Base-by-base conservation (phyloP, 129 eudicot genomes). In the Rutidosis leptorrhynchoides region DNA sequence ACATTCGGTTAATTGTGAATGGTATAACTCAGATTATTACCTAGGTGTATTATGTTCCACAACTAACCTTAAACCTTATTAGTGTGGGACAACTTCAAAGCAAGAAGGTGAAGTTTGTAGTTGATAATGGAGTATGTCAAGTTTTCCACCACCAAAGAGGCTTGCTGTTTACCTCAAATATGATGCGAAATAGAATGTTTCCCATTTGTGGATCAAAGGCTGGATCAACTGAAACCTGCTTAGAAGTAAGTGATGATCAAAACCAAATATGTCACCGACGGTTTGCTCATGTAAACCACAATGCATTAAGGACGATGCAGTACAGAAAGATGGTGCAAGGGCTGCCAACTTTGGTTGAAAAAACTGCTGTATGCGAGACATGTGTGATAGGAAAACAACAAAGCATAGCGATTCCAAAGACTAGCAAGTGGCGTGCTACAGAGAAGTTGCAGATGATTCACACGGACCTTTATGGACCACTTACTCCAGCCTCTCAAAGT, bases 391-490 rank as follows among this genome's bases (percentile, higher is more conserved):
- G 70, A 1, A 65, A 65, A 21, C 53, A 62, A 62, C n/a, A 56
- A 2, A 17, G 25, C 33, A 9, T 5, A 7, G 7, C 19, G 1
- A 56, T 56, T 11, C 62, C 62, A 56, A 25, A 25, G 62, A 56
- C 24, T 12, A 19, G 17, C 2, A 25, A 20, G 7, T 53, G 27
- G 27, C 21, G 58, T 14, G 7, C 58, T 0, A 20, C 58, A 6
- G 0, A 21, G 2, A 53, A 14, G 14, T 53, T 53, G 7, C 28
- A 58, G 23, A 42, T 28, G 6, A 23, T 58, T 1, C 43, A 58
- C 64, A 58, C 43, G 6, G 64, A 58, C n/a, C 64, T 58, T 16
- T 58, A 42, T 27, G 64, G 64, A 23, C 43, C 64, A 11, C 28
- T 28, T 28, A 28, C 32, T n/a, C n/a, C n/a, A n/a, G n/a, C n/a